phyloP scores from a whole-genome alignment of 179 eudicot species.

The Beta corolliflora region DNA sequence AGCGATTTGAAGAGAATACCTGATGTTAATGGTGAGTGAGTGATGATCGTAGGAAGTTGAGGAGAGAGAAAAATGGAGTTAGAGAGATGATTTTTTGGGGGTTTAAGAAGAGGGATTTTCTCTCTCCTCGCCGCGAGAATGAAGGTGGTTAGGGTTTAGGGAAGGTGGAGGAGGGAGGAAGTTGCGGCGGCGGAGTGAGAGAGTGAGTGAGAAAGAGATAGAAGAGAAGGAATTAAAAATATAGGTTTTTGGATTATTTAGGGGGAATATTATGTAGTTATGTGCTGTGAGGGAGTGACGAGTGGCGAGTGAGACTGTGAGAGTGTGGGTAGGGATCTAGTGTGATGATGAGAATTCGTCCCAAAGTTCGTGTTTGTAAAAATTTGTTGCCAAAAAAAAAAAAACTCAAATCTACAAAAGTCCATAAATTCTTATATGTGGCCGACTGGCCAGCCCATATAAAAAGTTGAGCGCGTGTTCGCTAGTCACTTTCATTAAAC shows the following conservation, averaged over 20 bases:
- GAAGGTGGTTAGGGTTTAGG: conserved; percentile 16
- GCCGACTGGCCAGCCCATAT: too few species aligned
- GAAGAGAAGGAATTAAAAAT: background rate
- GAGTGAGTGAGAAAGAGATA: background rate
- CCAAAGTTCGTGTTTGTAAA: too few species aligned
- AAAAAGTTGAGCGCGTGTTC: too few species aligned
- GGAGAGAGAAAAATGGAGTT: background rate
- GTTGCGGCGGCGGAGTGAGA: conserved; percentile 5
- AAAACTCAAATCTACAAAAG: too few species aligned
- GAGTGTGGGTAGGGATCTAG: background rate
- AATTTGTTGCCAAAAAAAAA: too few species aligned
- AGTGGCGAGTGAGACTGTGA: too few species aligned
- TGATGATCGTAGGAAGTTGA: background rate
- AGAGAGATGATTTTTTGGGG: background rate
- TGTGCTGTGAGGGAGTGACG: background rate
- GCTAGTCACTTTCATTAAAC: too few species aligned
- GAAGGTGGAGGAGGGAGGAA: conserved; percentile 14
- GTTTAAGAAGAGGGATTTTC: background rate
- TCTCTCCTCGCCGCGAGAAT: conserved; percentile 20
- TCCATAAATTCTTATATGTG: too few species aligned
- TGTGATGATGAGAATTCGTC: background rate
- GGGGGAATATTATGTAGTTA: background rate
- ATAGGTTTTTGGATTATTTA: background rate
- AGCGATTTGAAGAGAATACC: conserved; percentile 1
- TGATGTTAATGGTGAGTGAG: background rate